Evolutionary conservation across 2,329 filamentous ascomycete species (phyloP).

Genomic region (Basipetospora chlamydospora): DNA sequence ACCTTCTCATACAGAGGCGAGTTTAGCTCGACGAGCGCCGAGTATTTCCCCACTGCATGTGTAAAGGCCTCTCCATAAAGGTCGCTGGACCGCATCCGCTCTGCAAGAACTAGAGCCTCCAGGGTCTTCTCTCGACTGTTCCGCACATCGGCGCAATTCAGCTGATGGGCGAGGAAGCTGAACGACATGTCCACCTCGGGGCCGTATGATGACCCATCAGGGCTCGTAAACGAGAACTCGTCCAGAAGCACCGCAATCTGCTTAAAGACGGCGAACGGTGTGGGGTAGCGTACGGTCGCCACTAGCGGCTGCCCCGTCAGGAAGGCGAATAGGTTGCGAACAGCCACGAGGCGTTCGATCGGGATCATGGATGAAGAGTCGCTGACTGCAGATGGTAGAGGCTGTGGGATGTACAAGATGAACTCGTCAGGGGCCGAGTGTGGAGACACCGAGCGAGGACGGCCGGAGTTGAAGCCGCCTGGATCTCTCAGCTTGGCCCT

Average conservation of each 20-base stretch:
- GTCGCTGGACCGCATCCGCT: conserved; percentile 66
- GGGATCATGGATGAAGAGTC: too few relatives aligned
- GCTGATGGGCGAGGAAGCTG: conserved; percentile 61
- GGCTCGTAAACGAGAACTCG: conserved; percentile 41
- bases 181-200: conserved; percentile 50
- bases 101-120: conserved; percentile 77
- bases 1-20: conserved; percentile 58
- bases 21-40: conserved; percentile 51
- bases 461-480: too few relatives aligned
- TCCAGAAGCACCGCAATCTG: conserved; percentile 38
- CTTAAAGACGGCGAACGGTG: conserved; percentile 38
- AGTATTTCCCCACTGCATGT: conserved; percentile 78
- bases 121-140: conserved; percentile 76
- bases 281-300: conserved; percentile 36
- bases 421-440: conserved; percentile 27
- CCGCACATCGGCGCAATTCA: conserved; percentile 65
- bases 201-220: conserved; percentile 44
- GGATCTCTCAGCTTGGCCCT: too few relatives aligned
- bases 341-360: conserved; percentile 40
- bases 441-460: too few relatives aligned
- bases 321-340: conserved; percentile 53
- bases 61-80: conserved; percentile 88
- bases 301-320: conserved; percentile 49
- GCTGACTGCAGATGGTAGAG: too few relatives aligned
- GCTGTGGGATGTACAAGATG: conserved; percentile 38